Conservation (phyloP, 1,284 basidiomycete genomes). For the Heliocybe sulcata region DNA sequence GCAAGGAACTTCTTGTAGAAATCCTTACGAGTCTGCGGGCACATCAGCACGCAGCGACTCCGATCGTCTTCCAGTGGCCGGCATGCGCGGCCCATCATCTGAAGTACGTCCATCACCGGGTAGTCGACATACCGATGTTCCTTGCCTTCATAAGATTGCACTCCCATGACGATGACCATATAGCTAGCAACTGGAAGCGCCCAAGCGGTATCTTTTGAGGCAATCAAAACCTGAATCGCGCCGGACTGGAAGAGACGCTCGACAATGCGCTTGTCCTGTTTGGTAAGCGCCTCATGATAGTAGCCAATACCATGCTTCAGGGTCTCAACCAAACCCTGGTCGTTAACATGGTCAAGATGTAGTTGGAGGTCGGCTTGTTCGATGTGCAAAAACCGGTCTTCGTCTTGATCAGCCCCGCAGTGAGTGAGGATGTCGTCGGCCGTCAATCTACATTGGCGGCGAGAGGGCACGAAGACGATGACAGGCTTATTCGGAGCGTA, state of each 20-base stretch:
- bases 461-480: conserved; percentile 89
- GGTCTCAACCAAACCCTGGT: conserved; percentile 74
- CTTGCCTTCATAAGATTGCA: conserved; percentile 93
- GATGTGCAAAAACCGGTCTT: conserved; percentile 87
- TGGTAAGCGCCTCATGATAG: conserved; percentile 91
- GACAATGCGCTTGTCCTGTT: conserved; percentile 90
- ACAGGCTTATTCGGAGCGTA: conserved; percentile 84
- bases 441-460: conserved; percentile 90
- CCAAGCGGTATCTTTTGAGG: conserved; percentile 97
- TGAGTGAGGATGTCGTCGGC: conserved; percentile 91
- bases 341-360: conserved; percentile 82
- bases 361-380: conserved; percentile 79
- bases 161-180: conserved; percentile 98
- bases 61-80: conserved; percentile 81
- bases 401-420: conserved; percentile 82
- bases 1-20: conserved; percentile 99
- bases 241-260: conserved; percentile 92
- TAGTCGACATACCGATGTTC: conserved; percentile 98
- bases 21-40: conserved; percentile 93
- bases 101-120: conserved; percentile 93
- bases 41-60: conserved; percentile 93
- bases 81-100: conserved; percentile 98
- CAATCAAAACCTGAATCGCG: conserved; percentile 92
- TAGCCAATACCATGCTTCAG: conserved; percentile 90
- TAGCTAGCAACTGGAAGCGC: conserved; percentile 89